A percentile compares a stretch with the other conserved stretches of the same genome.
Conservation (phyloP, 352 stramenopile species). For the Globisporangium cylindrosporum region DNA sequence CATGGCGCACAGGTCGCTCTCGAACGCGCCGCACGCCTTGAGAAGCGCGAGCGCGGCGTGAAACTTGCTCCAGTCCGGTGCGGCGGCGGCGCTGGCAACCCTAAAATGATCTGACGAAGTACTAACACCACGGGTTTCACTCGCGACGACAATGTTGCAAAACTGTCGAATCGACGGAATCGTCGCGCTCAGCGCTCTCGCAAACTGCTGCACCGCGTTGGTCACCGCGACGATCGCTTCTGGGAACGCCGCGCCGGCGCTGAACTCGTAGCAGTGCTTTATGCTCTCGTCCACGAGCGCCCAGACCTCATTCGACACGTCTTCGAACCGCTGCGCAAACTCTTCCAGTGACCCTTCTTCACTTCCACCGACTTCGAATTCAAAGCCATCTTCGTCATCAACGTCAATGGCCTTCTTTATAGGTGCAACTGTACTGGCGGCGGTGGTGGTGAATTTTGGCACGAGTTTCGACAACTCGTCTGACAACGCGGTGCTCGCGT, state of each 20-base stretch:
- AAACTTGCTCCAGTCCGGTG: slow-evolving; percentile 70
- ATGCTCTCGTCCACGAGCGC: slow-evolving; percentile 48
- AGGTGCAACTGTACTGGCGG: not conserved
- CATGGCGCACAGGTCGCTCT: slow-evolving; percentile 43
- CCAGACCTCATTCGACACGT: slow-evolving; percentile 39
- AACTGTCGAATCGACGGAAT: slow-evolving; percentile 47
- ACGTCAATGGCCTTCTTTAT: slow-evolving; percentile 2
- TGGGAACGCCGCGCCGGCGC: slow-evolving; percentile 51
- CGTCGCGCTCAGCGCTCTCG: slow-evolving; percentile 29
- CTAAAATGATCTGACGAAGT: not conserved
- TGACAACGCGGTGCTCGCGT: slow-evolving; percentile 38
- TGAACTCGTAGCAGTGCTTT: slow-evolving; percentile 57
- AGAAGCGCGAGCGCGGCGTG: slow-evolving; percentile 63
- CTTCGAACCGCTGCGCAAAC: slow-evolving; percentile 61
- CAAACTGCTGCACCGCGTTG: slow-evolving; percentile 45
- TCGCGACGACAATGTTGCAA: slow-evolving; percentile 28
- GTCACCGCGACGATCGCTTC: slow-evolving; percentile 46
- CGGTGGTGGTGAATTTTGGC: slow-evolving; percentile 25
- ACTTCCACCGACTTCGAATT: slow-evolving; percentile 9
- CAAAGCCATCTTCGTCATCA: slow-evolving; percentile 22
- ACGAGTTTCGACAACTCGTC: slow-evolving; percentile 40
- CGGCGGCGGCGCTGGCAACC: slow-evolving; percentile 5
- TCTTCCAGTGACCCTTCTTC: slow-evolving; percentile 36
- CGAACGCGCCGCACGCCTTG: slow-evolving; percentile 50
- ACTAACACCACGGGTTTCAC: not conserved